phyloP scores from a whole-genome alignment of 2,329 filamentous ascomycete genomes.

The Cladosporium sp. region DNA sequence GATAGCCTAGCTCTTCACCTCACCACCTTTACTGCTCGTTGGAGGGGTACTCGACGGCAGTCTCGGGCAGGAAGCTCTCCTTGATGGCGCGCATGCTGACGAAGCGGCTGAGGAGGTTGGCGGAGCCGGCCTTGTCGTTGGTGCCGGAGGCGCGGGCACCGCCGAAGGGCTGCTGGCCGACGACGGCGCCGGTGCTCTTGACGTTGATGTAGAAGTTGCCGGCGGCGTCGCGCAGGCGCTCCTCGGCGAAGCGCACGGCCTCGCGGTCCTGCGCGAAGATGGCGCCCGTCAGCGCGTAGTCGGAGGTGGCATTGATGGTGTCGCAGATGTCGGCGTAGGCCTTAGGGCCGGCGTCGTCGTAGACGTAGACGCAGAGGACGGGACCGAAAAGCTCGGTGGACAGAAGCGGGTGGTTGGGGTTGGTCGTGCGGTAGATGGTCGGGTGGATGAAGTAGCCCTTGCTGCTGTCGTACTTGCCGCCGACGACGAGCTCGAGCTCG shows the following conservation, averaged over 20 bases:
- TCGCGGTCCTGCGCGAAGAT: constrained; percentile 65
- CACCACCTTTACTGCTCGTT: constrained; percentile 39
- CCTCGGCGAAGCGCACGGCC: constrained; percentile 60
- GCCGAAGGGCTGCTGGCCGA: constrained; percentile 34
- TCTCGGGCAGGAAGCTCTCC: constrained; percentile 47
- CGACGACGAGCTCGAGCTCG: constrained; percentile 63
- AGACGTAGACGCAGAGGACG: constrained; percentile 65
- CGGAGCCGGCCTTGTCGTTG: constrained; percentile 52
- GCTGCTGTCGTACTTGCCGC: constrained; percentile 68
- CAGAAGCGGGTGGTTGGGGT: constrained; percentile 66
- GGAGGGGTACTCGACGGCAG: constrained; percentile 47
- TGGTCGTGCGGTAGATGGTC: constrained; percentile 68
- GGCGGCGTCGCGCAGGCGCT: constrained; percentile 62
- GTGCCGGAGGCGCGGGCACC: constrained; percentile 49
- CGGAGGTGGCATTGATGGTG: constrained; percentile 57
- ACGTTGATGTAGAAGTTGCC: constrained; percentile 83
- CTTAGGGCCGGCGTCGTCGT: constrained; percentile 54
- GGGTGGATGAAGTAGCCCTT: constrained; percentile 78
- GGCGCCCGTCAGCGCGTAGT: constrained; percentile 70
- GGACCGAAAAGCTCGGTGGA: constrained; percentile 77
- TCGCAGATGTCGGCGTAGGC: constrained; percentile 47
- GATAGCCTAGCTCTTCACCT: background rate
- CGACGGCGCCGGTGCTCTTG: constrained; percentile 54
- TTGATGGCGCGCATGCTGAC: constrained; percentile 52
- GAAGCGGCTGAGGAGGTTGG: constrained; percentile 44